Percentiles rank a stretch among this genome's conserved stretches.
Conservation (phyloP, 192 early-diverging fungal genomes). For the Linnemannia zychae region DNA sequence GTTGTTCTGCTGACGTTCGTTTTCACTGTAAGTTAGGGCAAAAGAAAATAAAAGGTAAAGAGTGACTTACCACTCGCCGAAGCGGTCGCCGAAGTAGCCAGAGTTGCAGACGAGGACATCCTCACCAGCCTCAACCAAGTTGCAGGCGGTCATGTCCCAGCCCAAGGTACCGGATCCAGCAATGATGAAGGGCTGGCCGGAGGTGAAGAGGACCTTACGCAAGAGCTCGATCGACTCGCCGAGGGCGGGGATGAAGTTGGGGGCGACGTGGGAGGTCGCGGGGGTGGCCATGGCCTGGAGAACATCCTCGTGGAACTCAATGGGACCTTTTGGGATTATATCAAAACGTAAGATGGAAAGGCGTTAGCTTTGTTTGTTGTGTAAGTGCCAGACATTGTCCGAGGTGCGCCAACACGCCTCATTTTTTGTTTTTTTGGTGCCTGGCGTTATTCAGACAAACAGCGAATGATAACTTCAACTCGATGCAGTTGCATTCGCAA, state of each 20-base stretch:
- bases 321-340: constrained; percentile 73
- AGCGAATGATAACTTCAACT: background rate
- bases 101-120: constrained; percentile 87
- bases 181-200: constrained; percentile 92
- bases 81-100: constrained; percentile 95
- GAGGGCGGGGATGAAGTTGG: constrained; percentile 87
- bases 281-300: constrained; percentile 86
- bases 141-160: constrained; percentile 94
- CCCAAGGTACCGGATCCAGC: constrained; percentile 94
- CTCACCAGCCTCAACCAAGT: constrained; percentile 91
- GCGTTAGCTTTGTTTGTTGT: background rate
- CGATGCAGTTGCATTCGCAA: background rate
- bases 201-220: constrained; percentile 81
- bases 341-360: background rate
- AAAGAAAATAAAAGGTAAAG: background rate
- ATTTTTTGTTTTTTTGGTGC: too few relatives aligned
- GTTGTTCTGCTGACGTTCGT: too few relatives aligned
- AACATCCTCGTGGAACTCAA: constrained; percentile 92
- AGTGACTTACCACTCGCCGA: constrained; percentile 84
- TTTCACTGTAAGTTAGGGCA: background rate
- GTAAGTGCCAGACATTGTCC: background rate
- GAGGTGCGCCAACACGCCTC: background rate
- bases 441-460: too few relatives aligned
- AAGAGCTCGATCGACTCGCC: constrained; percentile 85
- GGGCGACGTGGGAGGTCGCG: constrained; percentile 92